A percentile compares a stretch with the other conserved stretches of the same genome.
Conservation (phyloP, 2,329 filamentous ascomycete genomes). For the Alternaria brassicicola region DNA sequence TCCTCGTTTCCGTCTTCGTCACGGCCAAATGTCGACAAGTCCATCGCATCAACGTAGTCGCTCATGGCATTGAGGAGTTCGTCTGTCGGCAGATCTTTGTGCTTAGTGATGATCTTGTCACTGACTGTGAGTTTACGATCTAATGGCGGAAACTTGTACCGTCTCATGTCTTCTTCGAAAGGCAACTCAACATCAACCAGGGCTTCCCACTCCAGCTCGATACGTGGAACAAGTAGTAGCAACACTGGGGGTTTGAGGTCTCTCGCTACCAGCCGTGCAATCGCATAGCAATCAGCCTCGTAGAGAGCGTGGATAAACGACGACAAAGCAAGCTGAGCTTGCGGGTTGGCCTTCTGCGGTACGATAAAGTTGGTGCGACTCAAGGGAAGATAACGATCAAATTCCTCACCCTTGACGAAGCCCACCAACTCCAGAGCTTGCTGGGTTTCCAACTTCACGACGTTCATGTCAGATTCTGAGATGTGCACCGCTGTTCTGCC, state of each 20-base stretch:
- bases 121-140: constrained; percentile 88
- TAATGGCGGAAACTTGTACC: constrained; percentile 89
- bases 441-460: constrained; percentile 82
- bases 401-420: constrained; percentile 78
- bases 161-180: constrained; percentile 88
- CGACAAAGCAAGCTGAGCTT: constrained; percentile 82
- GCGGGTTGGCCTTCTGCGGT: constrained; percentile 77
- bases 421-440: constrained; percentile 82
- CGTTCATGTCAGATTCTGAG: constrained; percentile 80
- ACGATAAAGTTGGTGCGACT: constrained; percentile 80
- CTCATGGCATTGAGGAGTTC: constrained; percentile 82
- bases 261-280: constrained; percentile 85
- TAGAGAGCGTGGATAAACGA: constrained; percentile 87
- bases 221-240: constrained; percentile 77
- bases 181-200: constrained; percentile 89
- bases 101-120: constrained; percentile 78
- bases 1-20: constrained; percentile 70
- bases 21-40: constrained; percentile 71
- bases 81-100: constrained; percentile 79
- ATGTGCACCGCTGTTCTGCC: constrained; percentile 91
- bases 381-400: constrained; percentile 84
- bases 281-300: constrained; percentile 82
- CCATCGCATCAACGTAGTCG: constrained; percentile 92
- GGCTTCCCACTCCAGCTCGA: constrained; percentile 81
- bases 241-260: constrained; percentile 79